Conservation (phyloP, 352 stramenopile species). For the Halophytophthora polymorphica region DNA sequence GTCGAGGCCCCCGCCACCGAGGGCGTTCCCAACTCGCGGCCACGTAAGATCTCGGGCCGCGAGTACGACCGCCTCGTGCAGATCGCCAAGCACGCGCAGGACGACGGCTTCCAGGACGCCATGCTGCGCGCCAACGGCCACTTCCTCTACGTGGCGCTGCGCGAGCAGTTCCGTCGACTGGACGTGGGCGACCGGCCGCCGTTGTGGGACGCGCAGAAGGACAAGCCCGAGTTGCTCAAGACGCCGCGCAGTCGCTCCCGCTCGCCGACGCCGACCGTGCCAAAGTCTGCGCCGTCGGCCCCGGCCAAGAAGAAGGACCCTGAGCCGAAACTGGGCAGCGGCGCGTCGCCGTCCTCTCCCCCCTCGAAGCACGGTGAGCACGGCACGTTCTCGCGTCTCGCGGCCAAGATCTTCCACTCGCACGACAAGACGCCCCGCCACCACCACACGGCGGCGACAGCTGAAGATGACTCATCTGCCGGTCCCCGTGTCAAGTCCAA, state of each 20-base stretch:
- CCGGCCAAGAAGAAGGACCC: constrained; percentile 27
- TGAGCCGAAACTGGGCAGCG: constrained; percentile 5
- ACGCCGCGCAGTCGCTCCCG: constrained; percentile 8
- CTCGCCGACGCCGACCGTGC: constrained; percentile 17
- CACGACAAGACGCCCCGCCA: constrained; percentile 22
- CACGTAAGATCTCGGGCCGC: constrained; percentile 15
- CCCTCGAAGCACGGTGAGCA: constrained; percentile 13
- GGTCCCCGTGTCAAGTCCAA: background rate
- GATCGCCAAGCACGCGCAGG: constrained; percentile 40
- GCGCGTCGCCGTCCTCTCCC: background rate
- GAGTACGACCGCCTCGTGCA: constrained; percentile 42
- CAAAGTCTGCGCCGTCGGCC: constrained; percentile 11
- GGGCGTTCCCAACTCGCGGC: constrained; percentile 2
- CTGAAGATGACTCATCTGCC: too few species aligned
- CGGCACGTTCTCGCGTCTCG: constrained; percentile 30
- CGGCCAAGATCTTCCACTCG: constrained; percentile 26
- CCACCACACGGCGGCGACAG: too few species aligned
- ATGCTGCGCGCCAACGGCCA: constrained; percentile 35
- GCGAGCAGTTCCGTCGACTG: constrained; percentile 27
- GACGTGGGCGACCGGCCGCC: constrained; percentile 21
- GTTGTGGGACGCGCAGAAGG: constrained; percentile 32
- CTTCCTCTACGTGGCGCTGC: constrained; percentile 35
- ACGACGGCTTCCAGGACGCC: constrained; percentile 34
- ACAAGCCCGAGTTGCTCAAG: constrained; percentile 22
- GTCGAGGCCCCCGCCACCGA: background rate